Base-by-base conservation (phyloP, 306 rosid genomes). In the Lathyrus sativus region DNA sequence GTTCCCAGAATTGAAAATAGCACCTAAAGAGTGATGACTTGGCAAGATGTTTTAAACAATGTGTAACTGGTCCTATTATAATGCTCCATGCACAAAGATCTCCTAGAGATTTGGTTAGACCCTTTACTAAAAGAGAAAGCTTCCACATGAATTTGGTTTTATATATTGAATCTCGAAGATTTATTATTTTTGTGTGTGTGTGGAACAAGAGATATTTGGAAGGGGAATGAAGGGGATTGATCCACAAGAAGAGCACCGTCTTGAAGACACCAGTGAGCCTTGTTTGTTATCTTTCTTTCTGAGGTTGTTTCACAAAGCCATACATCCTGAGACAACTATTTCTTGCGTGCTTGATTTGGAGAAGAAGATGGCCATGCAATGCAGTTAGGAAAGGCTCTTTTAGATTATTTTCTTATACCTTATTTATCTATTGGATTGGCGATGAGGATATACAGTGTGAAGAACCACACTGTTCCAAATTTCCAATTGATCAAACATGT, bases 191-290 rank as follows among this genome's bases (percentile, higher is more conserved):
- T 9, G n/a, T n/a, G n/a, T n/a, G n/a, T 22, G 13, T 73, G 13
- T 73, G 75, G 67, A 50, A 76, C 78, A 89, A 95, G 98, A 89
- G 76, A 81, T 79, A 45, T 82, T 86, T 67, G 92, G 91, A 46
- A 92, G 83, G 70, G 92, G 89, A 61, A 81, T 91, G 85, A 92
- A 76, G 78, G 85, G 78, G 71, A 80, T 83, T 2, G 95, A 89
- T 62, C 83, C 88, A 29, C 74, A 66, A 50, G 82, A 84, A 43
- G 95, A 83, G 78, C 92, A 92, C 2, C 89, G 88, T 92, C 68
- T 68, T 92, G 53, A 95, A 92, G 82, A 87, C 95, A 54, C 45
- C 85, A 49, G 89, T 83, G 79, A 87, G 91, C 64, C 96, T 92
- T 87, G 82, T 39, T 39, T 39, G 44, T 1, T 38, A 38, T 10